Evolutionary conservation across 2,329 filamentous ascomycete species (phyloP), one percentile per base, ranked within the genome.

Genomic region (Colletotrichum phormii): DNA sequence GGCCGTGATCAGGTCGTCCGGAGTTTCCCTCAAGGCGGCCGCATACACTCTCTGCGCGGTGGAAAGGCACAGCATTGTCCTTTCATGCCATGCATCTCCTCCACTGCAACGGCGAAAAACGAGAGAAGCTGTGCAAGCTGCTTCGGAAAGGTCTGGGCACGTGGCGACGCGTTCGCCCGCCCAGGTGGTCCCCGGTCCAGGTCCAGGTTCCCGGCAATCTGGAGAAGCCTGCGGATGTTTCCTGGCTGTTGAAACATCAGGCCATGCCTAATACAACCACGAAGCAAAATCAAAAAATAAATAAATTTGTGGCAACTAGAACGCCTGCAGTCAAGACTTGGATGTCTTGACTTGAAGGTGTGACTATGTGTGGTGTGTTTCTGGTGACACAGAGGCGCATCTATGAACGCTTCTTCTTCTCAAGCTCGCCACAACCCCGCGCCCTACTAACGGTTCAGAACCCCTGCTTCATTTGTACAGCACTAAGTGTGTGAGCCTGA

Each of bases 191-290:
- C 42, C 42, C 15, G 42, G 26, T 42, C 11, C 49, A 64, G n/a
- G 61, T 60, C 22, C 37, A 61, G 29, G 29, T 22, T 65, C 54
- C 71, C 71, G 33, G 60, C 60, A 71, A 61, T 53, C 55, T 71
- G 67, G 67, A 71, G 22, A 62, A 35, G 33, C 29, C 54, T 57
- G 29, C 71, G 35, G 67, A 24, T 57, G 55, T 31, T 61, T 65
- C 55, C 60, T 37, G 37, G 24, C 46, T 18, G 42, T 64, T 42
- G 66, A 61, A 61, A 71, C 61, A 73, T 71, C 66, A 62, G 66
- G 24, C 66, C 71, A 73, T 46, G 55, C 35, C 59, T 60, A 35
- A 37, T 49, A 57, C 55, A 71, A 60, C 54, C 29, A 57, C 60
- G 42, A 49, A 49, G 42, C 42, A 49, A 49, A 49, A 46, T 46